Evolutionary conservation across 2,329 filamentous ascomycete species (phyloP).

Genomic region (Cephalotrichum gorgonifer): DNA sequence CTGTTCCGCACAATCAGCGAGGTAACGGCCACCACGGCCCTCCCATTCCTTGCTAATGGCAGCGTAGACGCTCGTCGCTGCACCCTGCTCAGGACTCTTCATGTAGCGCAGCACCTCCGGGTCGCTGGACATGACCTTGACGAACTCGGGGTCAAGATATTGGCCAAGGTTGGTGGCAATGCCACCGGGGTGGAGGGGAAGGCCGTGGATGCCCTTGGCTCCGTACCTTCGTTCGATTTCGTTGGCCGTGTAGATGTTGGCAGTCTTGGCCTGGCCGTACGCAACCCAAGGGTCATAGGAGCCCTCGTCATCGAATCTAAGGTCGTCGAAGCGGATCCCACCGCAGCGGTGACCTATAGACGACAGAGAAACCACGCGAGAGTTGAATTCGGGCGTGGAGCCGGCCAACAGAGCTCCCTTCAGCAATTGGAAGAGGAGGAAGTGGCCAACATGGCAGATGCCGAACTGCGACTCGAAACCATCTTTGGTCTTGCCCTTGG

Average conservation of each 20-base stretch:
- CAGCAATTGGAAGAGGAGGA: slow-evolving; percentile 40
- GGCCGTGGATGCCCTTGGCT: slow-evolving; percentile 28
- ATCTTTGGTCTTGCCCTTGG: slow-evolving; percentile 9
- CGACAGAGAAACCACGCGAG: slow-evolving; percentile 34
- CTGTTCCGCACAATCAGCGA: slow-evolving; percentile 28
- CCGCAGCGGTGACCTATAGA: slow-evolving; percentile 28
- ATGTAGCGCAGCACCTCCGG: slow-evolving; percentile 4
- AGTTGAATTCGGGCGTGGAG: slow-evolving; percentile 25
- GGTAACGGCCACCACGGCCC: slow-evolving; percentile 33
- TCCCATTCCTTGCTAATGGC: slow-evolving; percentile 29
- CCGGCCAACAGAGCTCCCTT: slow-evolving; percentile 28
- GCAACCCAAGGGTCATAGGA: slow-evolving; percentile 21
- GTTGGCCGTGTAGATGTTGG: slow-evolving; percentile 39
- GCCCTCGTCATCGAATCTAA: slow-evolving; percentile 10
- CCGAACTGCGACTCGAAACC: slow-evolving; percentile 32
- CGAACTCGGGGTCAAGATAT: not conserved
- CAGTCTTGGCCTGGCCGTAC: slow-evolving; percentile 39
- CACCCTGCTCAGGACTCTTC: slow-evolving; percentile 25
- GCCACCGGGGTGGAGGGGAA: slow-evolving; percentile 34
- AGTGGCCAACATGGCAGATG: slow-evolving; percentile 42
- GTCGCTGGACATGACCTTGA: slow-evolving; percentile 9
- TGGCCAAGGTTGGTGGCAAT: slow-evolving; percentile 14
- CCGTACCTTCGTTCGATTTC: slow-evolving; percentile 39
- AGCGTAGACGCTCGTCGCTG: slow-evolving; percentile 34
- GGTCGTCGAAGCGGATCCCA: slow-evolving; percentile 25